These are phyloP conservation scores for Aspergillus aculeatus DNA, from an alignment of 2,329 filamentous ascomycete genomes.

Conservation along the genomic window DNA sequence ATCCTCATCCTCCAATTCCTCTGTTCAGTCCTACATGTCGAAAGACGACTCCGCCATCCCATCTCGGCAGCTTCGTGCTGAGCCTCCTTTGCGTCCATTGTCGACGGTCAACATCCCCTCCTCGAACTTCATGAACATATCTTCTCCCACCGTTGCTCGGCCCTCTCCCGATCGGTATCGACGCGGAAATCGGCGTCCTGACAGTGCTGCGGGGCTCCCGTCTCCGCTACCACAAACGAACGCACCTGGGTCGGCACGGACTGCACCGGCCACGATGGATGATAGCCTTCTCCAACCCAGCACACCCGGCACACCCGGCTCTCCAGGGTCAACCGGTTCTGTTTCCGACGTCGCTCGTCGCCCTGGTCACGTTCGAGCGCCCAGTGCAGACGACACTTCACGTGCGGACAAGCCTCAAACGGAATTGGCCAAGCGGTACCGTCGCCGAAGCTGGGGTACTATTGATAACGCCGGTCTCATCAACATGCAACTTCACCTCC, in stretches of 20 bases:
- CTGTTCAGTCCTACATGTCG: constrained; percentile 43
- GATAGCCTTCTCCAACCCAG: constrained; percentile 36
- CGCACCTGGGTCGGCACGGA: constrained; percentile 7
- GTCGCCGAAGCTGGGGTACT: constrained; percentile 78
- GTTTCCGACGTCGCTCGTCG: constrained; percentile 36
- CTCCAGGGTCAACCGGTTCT: constrained; percentile 28
- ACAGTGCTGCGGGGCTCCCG: constrained; percentile 39
- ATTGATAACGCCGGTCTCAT: constrained; percentile 49
- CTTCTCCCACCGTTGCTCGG: constrained; percentile 59
- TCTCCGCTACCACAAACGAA: constrained; percentile 8
- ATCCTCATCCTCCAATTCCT: constrained; percentile 53
- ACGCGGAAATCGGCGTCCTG: constrained; percentile 60
- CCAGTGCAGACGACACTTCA: constrained; percentile 69
- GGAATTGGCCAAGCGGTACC: constrained; percentile 72
- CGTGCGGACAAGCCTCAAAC: constrained; percentile 52
- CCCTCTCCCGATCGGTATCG: constrained; percentile 81
- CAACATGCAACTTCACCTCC: constrained; percentile 35
- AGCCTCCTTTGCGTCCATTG: constrained; percentile 41
- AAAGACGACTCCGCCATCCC: constrained; percentile 52
- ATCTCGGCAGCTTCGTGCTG: constrained; percentile 38
- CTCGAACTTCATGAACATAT: constrained; percentile 52
- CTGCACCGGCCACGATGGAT: constrained; percentile 29
- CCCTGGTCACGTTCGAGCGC: constrained; percentile 57
- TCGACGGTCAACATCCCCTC: constrained; percentile 55
- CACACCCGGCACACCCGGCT: constrained; percentile 25